Evolutionary conservation across 1,284 basidiomycete genomes (phyloP).

Genomic region (Leccinum pachyderme): DNA sequence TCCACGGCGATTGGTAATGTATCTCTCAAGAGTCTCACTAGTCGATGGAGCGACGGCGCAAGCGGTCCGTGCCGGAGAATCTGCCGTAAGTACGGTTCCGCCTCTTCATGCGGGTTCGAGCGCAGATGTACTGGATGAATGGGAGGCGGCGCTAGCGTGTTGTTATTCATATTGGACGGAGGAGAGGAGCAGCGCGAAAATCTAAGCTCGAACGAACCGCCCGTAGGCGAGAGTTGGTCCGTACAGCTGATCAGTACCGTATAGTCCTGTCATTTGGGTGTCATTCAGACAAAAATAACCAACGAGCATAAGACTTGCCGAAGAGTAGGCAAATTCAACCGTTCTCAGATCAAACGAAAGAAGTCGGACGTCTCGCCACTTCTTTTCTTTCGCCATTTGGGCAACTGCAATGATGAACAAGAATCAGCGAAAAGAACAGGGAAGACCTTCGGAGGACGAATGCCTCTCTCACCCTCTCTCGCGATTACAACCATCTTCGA

Average conservation of each 20-base stretch:
- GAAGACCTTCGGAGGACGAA: not conserved
- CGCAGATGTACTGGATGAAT: slow-evolving; percentile 17
- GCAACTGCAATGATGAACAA: slow-evolving; percentile 51
- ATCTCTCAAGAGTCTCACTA: slow-evolving; percentile 66
- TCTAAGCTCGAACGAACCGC: slow-evolving; percentile 68
- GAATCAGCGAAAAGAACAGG: not conserved
- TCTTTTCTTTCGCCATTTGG: slow-evolving; percentile 70
- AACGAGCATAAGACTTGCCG: slow-evolving; percentile 36
- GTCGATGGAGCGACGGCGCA: slow-evolving; percentile 57
- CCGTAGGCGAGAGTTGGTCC: slow-evolving; percentile 62
- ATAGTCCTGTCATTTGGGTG: slow-evolving; percentile 50
- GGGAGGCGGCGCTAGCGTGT: slow-evolving; percentile 31
- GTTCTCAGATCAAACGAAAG: slow-evolving; percentile 87
- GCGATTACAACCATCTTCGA: slow-evolving; percentile 92
- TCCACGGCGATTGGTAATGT: slow-evolving; percentile 73
- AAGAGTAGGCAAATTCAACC: slow-evolving; percentile 81
- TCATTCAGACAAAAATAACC: not conserved
- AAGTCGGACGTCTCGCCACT: slow-evolving; percentile 72
- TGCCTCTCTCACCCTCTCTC: slow-evolving; percentile 61
- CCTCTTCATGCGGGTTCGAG: slow-evolving; percentile 70
- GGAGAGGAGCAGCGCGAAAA: slow-evolving; percentile 54
- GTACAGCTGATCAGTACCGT: slow-evolving; percentile 72
- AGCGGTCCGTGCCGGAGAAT: slow-evolving; percentile 63
- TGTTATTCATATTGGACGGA: slow-evolving; percentile 26
- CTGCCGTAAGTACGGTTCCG: slow-evolving; percentile 65